These are phyloP conservation scores for Aspergillus bertholletiae DNA, from an alignment of 495 filamentous ascomycete species.

Conservation along the genomic window DNA sequence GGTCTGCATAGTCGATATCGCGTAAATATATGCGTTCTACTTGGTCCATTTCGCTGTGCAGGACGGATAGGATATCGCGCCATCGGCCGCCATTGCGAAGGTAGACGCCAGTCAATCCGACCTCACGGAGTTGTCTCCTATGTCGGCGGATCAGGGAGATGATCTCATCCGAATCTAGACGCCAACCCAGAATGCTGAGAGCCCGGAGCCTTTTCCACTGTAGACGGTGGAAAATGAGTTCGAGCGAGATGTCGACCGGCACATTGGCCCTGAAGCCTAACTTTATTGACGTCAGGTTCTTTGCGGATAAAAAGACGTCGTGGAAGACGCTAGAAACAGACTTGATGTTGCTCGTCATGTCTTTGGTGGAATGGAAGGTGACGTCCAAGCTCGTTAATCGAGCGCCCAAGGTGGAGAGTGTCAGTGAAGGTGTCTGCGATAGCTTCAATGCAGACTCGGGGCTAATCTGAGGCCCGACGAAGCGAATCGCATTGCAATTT, in stretches of 20 bases:
- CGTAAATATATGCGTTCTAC: constrained; percentile 60
- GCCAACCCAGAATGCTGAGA: constrained; percentile 65
- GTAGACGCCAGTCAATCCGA: constrained; percentile 55
- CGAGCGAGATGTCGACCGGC: constrained; percentile 54
- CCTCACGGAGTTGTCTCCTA: constrained; percentile 48
- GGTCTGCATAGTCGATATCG: constrained; percentile 56
- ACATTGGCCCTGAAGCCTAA: constrained; percentile 58
- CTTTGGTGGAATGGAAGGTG: constrained; percentile 53
- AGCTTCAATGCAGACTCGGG: constrained; percentile 54
- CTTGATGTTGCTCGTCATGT: constrained; percentile 53
- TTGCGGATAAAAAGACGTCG: constrained; percentile 55
- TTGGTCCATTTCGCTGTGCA: constrained; percentile 55
- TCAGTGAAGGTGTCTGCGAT: constrained; percentile 39
- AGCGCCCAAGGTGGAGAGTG: constrained; percentile 49
- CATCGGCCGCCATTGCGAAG: constrained; percentile 57
- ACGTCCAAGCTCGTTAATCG: constrained; percentile 57
- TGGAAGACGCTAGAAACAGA: constrained; percentile 53
- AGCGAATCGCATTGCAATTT: constrained; percentile 52
- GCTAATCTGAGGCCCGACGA: constrained; percentile 63
- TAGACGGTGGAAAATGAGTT: constrained; percentile 60
- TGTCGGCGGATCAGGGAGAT: constrained; percentile 55
- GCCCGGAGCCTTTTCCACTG: constrained; percentile 59
- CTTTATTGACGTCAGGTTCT: constrained; percentile 60
- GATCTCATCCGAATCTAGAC: constrained; percentile 56
- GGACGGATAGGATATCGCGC: constrained; percentile 54